Evolutionary conservation across 2,329 filamentous ascomycete species (phyloP).

Genomic region (Xylariaceae sp.): DNA sequence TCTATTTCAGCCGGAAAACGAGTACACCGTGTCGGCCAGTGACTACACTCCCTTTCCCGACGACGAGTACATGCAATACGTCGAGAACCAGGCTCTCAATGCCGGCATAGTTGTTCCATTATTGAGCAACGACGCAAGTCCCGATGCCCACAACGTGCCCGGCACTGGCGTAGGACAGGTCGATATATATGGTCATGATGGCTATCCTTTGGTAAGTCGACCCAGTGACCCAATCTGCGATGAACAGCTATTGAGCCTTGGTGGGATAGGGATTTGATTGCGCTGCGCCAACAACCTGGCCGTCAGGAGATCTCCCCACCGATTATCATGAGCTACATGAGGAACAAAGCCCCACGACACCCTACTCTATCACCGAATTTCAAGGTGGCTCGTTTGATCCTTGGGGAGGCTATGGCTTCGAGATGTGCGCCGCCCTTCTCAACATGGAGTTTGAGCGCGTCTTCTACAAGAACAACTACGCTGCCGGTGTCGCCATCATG

Average conservation of each 20-base stretch:
- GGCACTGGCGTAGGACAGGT: conserved; percentile 45
- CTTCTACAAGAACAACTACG: conserved; percentile 70
- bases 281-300: conserved; percentile 47
- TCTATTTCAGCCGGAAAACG: conserved; percentile 73
- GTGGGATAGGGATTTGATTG: conserved; percentile 42
- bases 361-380: conserved; percentile 46
- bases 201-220: conserved; percentile 36
- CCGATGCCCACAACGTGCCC: conserved; percentile 55
- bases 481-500: conserved; percentile 52
- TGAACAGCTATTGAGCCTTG: too few species aligned
- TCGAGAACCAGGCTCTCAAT: conserved; percentile 41
- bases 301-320: conserved; percentile 46
- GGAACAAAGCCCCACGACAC: conserved; percentile 55
- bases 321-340: conserved; percentile 47
- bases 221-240: too few species aligned
- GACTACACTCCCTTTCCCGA: conserved; percentile 52
- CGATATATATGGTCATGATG: conserved; percentile 30
- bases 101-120: conserved; percentile 67
- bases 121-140: conserved; percentile 65
- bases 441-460: conserved; percentile 70
- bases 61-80: conserved; percentile 48
- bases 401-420: conserved; percentile 66
- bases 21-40: conserved; percentile 51
- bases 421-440: conserved; percentile 52
- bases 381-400: conserved; percentile 68